Evolutionary conservation across 2,329 filamentous ascomycete genomes (phyloP), one percentile per base, ranked within the genome.

Genomic region (Diplodia sapinea): DNA sequence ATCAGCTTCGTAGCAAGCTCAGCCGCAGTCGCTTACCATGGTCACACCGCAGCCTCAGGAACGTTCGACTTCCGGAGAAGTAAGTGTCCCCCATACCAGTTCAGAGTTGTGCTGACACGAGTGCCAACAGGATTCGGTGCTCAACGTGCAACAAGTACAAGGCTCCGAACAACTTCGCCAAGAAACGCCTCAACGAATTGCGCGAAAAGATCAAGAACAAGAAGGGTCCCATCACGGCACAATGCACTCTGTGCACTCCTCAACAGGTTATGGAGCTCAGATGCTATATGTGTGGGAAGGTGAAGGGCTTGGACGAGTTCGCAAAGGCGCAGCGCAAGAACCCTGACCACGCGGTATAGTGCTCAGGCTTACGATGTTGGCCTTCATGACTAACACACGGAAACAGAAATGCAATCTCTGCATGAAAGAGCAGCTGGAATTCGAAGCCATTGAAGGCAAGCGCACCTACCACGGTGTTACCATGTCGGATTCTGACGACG

Each of bases 231-330:
- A 68, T 55, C 1, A 72, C 71, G 31, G 71, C 71, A 6, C 76
- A 79, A 29, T 88, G 85, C 73, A 72, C 76, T 7, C 47, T 65
- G 1, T 88, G 86, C 68, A 77, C 79, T 40, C 81, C 80, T 4
- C 71, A 72, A 13, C 79, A 81, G 56, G 69, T 78, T 2, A 74
- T 79, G 4, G 85, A 87, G 70, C 72, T 87, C 33, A 75, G 77
- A 9, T 88, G 86, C 70, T 72, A 70, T 38, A 75, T 81, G 47
- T 88, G 86, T 71, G 73, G 78, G 23, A 72, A 79, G 67, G 79
- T 75, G 1, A 85, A 85, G 71, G 76, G 79, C 0, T 67, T 86
- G 2, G 80, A 83, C 6, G 76, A 77, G 0, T 88, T 86, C 70
- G 80, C 82, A 20, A 87, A 84, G 70, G 70, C 71, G 7, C 82